Percentiles rank a stretch among this genome's conserved stretches.
phyloP scores from a whole-genome alignment of 148 eudicot species.

The Fagopyrum homotropicum region DNA sequence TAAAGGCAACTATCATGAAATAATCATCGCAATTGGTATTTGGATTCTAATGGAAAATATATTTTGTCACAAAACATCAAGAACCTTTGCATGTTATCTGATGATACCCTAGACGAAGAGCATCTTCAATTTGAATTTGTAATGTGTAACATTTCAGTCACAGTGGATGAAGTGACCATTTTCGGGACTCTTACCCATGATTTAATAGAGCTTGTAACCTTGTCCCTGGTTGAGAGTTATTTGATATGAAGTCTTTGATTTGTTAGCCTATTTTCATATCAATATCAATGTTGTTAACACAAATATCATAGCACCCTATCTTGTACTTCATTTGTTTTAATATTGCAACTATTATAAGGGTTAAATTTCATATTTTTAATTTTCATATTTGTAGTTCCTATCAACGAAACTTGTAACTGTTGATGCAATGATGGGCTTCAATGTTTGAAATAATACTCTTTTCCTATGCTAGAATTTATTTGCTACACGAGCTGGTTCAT shows the following conservation, averaged over 20 bases:
- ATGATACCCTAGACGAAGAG: conserved; percentile 65
- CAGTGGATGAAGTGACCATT: conserved; percentile 50
- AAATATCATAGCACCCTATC: too few relatives aligned
- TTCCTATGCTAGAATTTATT: conserved; percentile 36
- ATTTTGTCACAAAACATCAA: conserved; percentile 41
- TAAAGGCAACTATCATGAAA: too few relatives aligned
- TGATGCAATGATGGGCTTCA: conserved; percentile 73
- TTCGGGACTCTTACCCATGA: conserved; percentile 45
- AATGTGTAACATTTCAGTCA: conserved; percentile 51
- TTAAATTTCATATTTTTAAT: background rate
- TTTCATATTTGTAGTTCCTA: conserved; percentile 51
- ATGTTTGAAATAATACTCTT: conserved; percentile 11
- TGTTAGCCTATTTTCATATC: too few relatives aligned
- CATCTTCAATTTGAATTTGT: conserved; percentile 44
- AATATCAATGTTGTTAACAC: too few relatives aligned
- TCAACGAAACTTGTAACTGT: conserved; percentile 51
- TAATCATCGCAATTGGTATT: too few relatives aligned
- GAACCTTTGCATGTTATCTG: conserved; percentile 52
- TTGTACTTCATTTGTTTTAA: too few relatives aligned
- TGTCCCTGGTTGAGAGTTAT: too few relatives aligned
- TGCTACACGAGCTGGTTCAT: conserved; percentile 41
- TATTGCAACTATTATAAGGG: too few relatives aligned
- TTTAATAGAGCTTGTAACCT: conserved; percentile 39
- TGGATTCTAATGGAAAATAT: conserved; percentile 6
- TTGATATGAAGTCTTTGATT: too few relatives aligned